Evolutionary conservation across 208 protist genomes (phyloP).

Genomic region (Crithidia sp.): DNA sequence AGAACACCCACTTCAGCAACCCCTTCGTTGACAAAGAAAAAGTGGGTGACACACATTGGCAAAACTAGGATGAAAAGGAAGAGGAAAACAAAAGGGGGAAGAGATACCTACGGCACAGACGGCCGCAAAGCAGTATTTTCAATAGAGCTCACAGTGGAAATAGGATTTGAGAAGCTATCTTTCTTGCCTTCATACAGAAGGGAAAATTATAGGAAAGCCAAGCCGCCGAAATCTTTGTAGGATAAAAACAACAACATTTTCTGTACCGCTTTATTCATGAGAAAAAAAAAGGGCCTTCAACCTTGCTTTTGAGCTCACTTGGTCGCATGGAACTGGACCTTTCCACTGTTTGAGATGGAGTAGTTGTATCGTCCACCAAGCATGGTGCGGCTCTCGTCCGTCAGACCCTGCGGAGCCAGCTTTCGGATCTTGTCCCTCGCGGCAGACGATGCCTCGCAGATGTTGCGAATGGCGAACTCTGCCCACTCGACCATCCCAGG

Average conservation of each 20-base stretch:
- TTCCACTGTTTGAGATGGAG: slow-evolving; percentile 42
- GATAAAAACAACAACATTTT: neutral
- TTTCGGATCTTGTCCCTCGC: slow-evolving; percentile 68
- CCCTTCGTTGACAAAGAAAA: neutral
- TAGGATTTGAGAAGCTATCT: too few relatives aligned
- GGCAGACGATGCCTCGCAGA: slow-evolving; percentile 56
- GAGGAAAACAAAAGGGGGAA: neutral
- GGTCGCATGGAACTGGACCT: slow-evolving; percentile 31
- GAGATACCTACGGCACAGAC: too few relatives aligned
- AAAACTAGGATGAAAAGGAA: slow-evolving; percentile 8
- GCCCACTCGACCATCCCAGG: slow-evolving; percentile 90
- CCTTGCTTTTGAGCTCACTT: slow-evolving; percentile 3
- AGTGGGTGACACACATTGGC: neutral
- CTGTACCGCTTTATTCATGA: neutral
- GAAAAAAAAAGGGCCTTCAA: neutral
- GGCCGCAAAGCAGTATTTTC: too few relatives aligned
- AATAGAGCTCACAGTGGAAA: too few relatives aligned
- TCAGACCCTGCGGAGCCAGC: slow-evolving; percentile 52
- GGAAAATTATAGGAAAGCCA: neutral
- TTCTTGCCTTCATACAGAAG: too few relatives aligned
- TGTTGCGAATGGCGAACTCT: slow-evolving; percentile 87
- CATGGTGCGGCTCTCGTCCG: slow-evolving; percentile 54
- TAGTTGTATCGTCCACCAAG: slow-evolving; percentile 52
- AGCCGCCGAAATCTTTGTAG: neutral
- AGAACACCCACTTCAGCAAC: neutral